These are phyloP conservation scores for Panellus pusillus DNA, from an alignment of 768 basidiomycete genomes.

Conservation along the genomic window DNA sequence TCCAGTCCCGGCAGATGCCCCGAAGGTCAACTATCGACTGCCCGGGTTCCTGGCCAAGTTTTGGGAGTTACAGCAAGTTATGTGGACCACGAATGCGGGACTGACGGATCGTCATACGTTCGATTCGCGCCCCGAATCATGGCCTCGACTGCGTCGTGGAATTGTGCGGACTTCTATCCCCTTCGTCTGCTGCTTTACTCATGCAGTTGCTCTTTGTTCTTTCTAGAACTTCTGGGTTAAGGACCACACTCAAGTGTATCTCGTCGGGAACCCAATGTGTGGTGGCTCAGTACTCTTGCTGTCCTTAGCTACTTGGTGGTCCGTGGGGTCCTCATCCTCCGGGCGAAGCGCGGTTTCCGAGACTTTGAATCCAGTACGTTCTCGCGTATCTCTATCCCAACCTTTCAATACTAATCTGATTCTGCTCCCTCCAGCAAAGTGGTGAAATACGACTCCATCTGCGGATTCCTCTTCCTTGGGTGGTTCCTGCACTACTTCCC, in stretches of 20 bases:
- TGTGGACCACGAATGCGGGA: conserved; percentile 97
- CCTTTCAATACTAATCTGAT: not conserved
- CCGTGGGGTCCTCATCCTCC: conserved; percentile 79
- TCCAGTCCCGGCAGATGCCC: conserved; percentile 68
- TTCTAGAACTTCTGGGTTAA: conserved; percentile 97
- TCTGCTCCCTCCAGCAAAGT: conserved; percentile 70
- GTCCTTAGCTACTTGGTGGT: conserved; percentile 66
- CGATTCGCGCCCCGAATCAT: conserved; percentile 88
- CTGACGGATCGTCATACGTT: conserved; percentile 93
- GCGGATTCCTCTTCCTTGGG: conserved; percentile 88
- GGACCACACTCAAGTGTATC: conserved; percentile 92
- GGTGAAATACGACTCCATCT: conserved; percentile 87
- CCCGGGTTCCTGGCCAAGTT: conserved; percentile 92
- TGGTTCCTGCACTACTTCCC: conserved; percentile 95
- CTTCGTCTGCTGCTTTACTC: not conserved
- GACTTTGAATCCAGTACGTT: conserved; percentile 90
- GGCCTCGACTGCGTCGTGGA: conserved; percentile 90
- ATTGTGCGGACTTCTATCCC: conserved; percentile 64
- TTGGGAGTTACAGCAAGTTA: conserved; percentile 86
- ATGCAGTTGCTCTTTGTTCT: not conserved
- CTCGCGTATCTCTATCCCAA: not conserved
- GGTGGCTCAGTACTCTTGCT: conserved; percentile 82
- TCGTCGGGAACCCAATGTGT: conserved; percentile 93
- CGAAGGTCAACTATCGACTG: conserved; percentile 86
- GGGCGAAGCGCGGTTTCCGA: conserved; percentile 86